Conservation (phyloP, 371 early-diverging fungal genomes). For the Mortierella sp. region DNA sequence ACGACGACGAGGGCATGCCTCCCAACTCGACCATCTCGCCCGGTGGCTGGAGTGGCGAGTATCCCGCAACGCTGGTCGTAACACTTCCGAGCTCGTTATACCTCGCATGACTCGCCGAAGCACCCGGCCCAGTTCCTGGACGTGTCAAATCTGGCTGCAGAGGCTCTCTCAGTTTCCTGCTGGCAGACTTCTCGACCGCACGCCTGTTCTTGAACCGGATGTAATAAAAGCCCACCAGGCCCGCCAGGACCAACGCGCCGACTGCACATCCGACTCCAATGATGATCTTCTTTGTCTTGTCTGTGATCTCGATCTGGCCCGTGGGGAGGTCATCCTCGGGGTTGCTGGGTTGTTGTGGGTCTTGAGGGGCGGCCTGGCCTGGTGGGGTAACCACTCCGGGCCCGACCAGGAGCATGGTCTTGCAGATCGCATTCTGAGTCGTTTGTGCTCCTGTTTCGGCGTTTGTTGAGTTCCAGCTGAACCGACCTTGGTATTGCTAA, state of each 20-base stretch:
- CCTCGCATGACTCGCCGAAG: neutral
- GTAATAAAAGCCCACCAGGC: conserved; percentile 38
- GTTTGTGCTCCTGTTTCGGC: conserved; percentile 12
- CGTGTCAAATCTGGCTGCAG: neutral
- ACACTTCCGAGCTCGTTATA: conserved; percentile 16
- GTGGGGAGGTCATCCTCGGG: conserved; percentile 17
- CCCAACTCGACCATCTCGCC: conserved; percentile 23
- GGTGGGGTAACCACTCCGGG: conserved; percentile 11
- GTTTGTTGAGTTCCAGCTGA: conserved; percentile 27
- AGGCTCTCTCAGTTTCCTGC: conserved; percentile 31
- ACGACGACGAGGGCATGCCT: neutral
- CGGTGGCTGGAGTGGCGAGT: conserved; percentile 2
- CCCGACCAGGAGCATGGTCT: conserved; percentile 29
- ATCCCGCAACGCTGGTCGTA: conserved; percentile 4
- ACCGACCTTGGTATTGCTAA: conserved; percentile 46
- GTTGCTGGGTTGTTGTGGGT: neutral
- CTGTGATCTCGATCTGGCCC: conserved; percentile 19
- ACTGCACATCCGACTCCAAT: conserved; percentile 50
- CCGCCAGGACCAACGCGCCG: conserved; percentile 35
- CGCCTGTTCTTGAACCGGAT: conserved; percentile 43
- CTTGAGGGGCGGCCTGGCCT: neutral
- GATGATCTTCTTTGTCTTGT: conserved; percentile 32
- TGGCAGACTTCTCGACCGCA: conserved; percentile 19
- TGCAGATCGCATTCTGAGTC: conserved; percentile 15
- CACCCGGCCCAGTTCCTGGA: neutral